Conservation (phyloP, 129 eudicot species). For the Dittrichia graveolens region DNA sequence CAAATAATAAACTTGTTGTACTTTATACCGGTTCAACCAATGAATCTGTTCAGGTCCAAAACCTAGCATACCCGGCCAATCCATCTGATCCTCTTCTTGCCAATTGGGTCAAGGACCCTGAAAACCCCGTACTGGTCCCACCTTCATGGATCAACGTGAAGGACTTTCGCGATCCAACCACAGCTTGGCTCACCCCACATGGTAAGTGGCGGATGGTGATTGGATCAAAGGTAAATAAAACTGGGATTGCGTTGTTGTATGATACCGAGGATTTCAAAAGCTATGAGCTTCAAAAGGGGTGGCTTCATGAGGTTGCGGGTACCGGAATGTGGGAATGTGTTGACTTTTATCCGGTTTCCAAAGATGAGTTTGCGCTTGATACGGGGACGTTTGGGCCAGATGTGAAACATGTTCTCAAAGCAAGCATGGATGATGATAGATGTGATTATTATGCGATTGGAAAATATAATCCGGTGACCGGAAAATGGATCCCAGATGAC, state of each 20-base stretch:
- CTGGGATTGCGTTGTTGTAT: constrained; percentile 68
- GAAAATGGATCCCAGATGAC: constrained; percentile 73
- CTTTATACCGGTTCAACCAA: constrained; percentile 83
- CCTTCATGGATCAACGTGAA: constrained; percentile 52
- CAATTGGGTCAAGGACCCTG: constrained; percentile 67
- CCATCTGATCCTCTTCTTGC: constrained; percentile 69
- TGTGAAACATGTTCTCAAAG: constrained; percentile 74
- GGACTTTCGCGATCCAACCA: constrained; percentile 87
- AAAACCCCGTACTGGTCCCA: constrained; percentile 71
- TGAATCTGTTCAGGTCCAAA: constrained; percentile 74
- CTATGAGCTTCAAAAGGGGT: constrained; percentile 40
- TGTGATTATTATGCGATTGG: constrained; percentile 80
- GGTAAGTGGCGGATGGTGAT: constrained; percentile 73
- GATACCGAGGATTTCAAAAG: constrained; percentile 64
- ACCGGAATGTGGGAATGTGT: constrained; percentile 98
- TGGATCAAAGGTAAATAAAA: constrained; percentile 64
- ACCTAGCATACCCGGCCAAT: constrained; percentile 75
- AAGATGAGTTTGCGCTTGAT: constrained; percentile 50
- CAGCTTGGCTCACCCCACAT: constrained; percentile 72
- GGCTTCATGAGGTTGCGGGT: constrained; percentile 60
- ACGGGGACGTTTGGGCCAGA: constrained; percentile 49
- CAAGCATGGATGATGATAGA: constrained; percentile 75
- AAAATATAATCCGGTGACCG: constrained; percentile 38
- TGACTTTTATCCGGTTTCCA: constrained; percentile 78
- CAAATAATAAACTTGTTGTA: constrained; percentile 61